A percentile compares a stretch with the other conserved stretches of the same genome.
These are phyloP conservation scores for Pythium volutum DNA, from an alignment of 352 stramenopile species.

Conservation along the genomic window DNA sequence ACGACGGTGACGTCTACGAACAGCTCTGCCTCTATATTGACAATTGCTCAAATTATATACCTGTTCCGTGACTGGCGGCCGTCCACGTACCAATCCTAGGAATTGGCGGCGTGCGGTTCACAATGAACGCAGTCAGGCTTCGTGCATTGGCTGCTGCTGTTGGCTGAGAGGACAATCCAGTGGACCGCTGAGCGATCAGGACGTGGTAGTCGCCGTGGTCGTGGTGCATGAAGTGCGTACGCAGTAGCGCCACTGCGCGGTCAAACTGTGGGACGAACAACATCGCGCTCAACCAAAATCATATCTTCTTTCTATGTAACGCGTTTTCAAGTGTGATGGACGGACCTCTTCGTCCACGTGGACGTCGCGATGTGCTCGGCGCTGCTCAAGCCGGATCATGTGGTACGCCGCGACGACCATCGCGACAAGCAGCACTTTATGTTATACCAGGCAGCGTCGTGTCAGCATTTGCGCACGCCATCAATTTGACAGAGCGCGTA, in stretches of 20 bases:
- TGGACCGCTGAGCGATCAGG: slow-evolving; percentile 24
- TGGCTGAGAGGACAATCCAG: not conserved
- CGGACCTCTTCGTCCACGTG: slow-evolving; percentile 42
- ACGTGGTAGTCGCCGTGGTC: slow-evolving; percentile 40
- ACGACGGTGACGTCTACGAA: slow-evolving; percentile 3
- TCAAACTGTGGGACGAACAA: slow-evolving; percentile 42
- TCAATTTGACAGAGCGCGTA: not conserved
- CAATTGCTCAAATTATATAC: not conserved
- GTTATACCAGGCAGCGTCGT: not conserved
- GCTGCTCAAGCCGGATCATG: slow-evolving; percentile 49
- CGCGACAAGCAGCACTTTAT: slow-evolving; percentile 53
- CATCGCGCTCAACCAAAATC: too few species aligned
- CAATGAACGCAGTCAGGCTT: slow-evolving; percentile 36
- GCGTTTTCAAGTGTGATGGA: not conserved
- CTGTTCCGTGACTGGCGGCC: not conserved
- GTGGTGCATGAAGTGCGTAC: slow-evolving; percentile 33
- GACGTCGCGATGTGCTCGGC: slow-evolving; percentile 28
- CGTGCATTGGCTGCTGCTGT: not conserved
- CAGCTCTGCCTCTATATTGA: slow-evolving; percentile 16
- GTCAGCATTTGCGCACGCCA: not conserved
- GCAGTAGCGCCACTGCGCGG: slow-evolving; percentile 36
- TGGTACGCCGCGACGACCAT: slow-evolving; percentile 60
- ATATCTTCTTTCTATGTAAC: too few species aligned
- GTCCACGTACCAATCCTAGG: slow-evolving; percentile 51
- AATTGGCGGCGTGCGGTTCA: slow-evolving; percentile 48